Evolutionary conservation across 1,139 yeast genomes (phyloP), one percentile per base, ranked within the genome.

Genomic region (Blastobotrys petasosporus): DNA sequence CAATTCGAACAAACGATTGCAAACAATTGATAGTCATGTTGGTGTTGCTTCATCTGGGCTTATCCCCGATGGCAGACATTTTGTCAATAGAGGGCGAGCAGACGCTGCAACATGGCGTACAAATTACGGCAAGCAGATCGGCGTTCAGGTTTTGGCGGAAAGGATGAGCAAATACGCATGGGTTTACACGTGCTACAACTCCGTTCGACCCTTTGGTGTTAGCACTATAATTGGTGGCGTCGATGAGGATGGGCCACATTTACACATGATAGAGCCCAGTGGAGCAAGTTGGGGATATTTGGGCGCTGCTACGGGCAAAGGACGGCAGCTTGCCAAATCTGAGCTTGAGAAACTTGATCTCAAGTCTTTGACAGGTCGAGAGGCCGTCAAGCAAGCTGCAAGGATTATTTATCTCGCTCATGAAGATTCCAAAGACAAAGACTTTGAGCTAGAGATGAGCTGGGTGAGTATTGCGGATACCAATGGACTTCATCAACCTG

Each of bases 251-350:
- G 69, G 67, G 11, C 81, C 95, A 33, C 97, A 90, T 64, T 75
- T 94, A 61, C 90, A 85, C 69, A 90, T 92, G 97, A 76, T 94
- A 52, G 99, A 94, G 66, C 98, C 99, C 54, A 85, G 95, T 65
- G 98, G 99, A 51, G 75, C 88, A 1, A 85, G 82, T 62, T 92
- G 98, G 97, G 99, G 99, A 40, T 94, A 92, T 68, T 76, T 78
- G 46, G 98, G 97, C 48, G 95, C 97, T 42, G 98, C 98, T 32
- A 80, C 97, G 4, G 99, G 99, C 51, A 94, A 92, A 66, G 98
- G 98, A 39, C 81, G 97, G 66, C 98, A 92, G 68, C 79, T 87
- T 23, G 98, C 98, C 49, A 90, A 88, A 68, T 85, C 92, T 16
- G 98, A 94, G 68, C 76, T 94, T 58, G 99, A 94, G 67, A 94